Evolutionary conservation across 1,284 basidiomycete species (phyloP).

Genomic region (Kalmanozyma brasiliensis): DNA sequence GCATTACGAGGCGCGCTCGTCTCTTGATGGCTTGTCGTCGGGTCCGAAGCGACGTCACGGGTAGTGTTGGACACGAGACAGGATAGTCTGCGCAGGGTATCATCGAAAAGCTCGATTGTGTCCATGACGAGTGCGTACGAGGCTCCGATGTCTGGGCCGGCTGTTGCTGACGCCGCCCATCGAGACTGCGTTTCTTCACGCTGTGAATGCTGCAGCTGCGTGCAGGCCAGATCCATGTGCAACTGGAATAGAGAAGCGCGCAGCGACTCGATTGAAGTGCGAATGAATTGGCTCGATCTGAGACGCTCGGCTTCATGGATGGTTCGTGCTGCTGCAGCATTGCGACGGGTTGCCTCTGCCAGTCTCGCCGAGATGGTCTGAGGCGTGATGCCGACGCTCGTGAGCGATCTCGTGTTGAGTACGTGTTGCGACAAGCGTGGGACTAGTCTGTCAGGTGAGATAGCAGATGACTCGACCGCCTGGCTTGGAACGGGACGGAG

Average conservation of each 20-base stretch:
- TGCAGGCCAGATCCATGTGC: constrained; percentile 29
- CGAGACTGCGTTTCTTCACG: not conserved
- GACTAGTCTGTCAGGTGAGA: not conserved
- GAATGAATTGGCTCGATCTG: constrained; percentile 26
- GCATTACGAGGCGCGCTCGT: constrained; percentile 13
- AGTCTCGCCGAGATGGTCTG: constrained; percentile 21
- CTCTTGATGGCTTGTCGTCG: no score
- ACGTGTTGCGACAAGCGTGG: constrained; percentile 9
- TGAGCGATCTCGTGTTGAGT: not conserved
- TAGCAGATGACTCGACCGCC: not conserved
- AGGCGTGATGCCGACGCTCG: constrained; percentile 6
- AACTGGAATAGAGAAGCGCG: constrained; percentile 37
- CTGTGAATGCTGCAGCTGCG: constrained; percentile 24
- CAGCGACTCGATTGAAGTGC: constrained; percentile 37
- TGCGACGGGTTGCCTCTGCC: constrained; percentile 31
- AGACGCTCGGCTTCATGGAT: constrained; percentile 32
- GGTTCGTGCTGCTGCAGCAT: constrained; percentile 33
- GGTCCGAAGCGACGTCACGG: constrained; percentile 1
- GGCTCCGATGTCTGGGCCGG: constrained; percentile 9
- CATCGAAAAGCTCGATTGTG: constrained; percentile 41
- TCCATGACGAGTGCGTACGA: constrained; percentile 37
- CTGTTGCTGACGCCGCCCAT: not conserved
- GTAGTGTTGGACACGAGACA: constrained; percentile 21
- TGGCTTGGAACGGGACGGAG: not conserved
- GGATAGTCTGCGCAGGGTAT: constrained; percentile 33